phyloP scores from a whole-genome alignment of 2,329 filamentous ascomycete species.

The Elsinoe batatas region DNA sequence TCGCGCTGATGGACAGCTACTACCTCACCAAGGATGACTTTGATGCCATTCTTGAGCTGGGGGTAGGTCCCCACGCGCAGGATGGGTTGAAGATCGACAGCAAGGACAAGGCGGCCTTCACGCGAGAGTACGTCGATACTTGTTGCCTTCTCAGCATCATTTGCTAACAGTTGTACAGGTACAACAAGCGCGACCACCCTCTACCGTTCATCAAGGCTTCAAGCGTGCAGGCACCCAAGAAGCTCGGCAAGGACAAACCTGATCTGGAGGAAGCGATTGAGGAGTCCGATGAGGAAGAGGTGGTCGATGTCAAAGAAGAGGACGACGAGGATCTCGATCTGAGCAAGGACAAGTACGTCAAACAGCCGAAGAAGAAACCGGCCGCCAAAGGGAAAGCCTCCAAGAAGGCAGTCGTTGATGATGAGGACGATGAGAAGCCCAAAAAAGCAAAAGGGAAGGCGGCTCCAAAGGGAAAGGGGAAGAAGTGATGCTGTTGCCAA shows the following conservation, averaged over 20 bases:
- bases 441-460: conserved; percentile 37
- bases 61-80: conserved; percentile 74
- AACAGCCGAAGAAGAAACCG: conserved; percentile 64
- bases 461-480: conserved; percentile 41
- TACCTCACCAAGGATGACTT: conserved; percentile 92
- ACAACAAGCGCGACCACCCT: conserved; percentile 79
- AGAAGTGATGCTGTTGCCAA: conserved; percentile 25
- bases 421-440: conserved; percentile 41
- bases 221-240: conserved; percentile 59
- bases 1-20: conserved; percentile 94
- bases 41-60: conserved; percentile 83
- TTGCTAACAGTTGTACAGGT: conserved; percentile 40
- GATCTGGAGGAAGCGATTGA: conserved; percentile 95
- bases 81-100: conserved; percentile 67
- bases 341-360: conserved; percentile 94
- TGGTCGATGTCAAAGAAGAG: conserved; percentile 36
- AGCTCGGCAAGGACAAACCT: conserved; percentile 63
- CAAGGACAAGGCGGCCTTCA: conserved; percentile 82
- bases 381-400: conserved; percentile 38
- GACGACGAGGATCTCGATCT: conserved; percentile 72
- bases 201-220: conserved; percentile 94
- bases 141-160: not conserved
- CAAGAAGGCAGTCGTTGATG: conserved; percentile 30
- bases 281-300: conserved; percentile 61
- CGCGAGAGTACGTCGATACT: conserved; percentile 57